A percentile compares a stretch with the other conserved stretches of the same genome.
These are phyloP conservation scores for Lentithecium fluviatile DNA, from an alignment of 495 filamentous ascomycete genomes.

Conservation along the genomic window DNA sequence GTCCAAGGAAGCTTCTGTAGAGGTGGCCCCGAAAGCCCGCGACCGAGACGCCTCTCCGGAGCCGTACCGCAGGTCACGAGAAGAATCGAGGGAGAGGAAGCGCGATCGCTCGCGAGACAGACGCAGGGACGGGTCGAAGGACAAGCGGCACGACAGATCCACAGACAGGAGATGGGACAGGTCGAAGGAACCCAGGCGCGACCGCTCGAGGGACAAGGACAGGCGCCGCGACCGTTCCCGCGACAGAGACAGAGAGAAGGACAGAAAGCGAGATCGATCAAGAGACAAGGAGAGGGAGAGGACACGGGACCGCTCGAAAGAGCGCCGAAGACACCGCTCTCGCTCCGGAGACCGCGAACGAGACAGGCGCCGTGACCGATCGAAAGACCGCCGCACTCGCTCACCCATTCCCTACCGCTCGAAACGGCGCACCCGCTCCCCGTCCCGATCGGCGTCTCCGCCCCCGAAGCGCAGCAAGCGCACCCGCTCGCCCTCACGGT, in stretches of 20 bases:
- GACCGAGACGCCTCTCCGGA: constrained; percentile 20
- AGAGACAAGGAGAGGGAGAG: constrained; percentile 16
- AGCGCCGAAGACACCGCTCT: constrained; percentile 2
- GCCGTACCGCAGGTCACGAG: constrained; percentile 21
- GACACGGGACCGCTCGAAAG: constrained; percentile 9
- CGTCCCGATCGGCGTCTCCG: constrained; percentile 24
- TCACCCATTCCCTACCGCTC: constrained; percentile 3
- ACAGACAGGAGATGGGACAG: background rate
- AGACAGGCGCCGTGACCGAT: constrained; percentile 13
- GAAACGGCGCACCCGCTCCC: constrained; percentile 14
- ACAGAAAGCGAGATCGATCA: constrained; percentile 4
- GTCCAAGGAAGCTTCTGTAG: background rate
- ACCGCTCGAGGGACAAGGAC: constrained; percentile 9
- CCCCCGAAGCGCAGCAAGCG: constrained; percentile 5
- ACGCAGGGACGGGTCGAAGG: constrained; percentile 2
- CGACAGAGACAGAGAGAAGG: constrained; percentile 6
- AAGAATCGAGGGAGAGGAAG: background rate
- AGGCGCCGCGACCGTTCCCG: background rate
- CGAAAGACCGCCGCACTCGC: background rate
- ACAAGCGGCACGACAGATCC: background rate
- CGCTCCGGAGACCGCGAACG: background rate
- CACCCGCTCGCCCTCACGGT: constrained; percentile 7
- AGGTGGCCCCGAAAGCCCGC: background rate
- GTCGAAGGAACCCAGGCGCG: constrained; percentile 6
- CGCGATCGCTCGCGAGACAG: background rate